Evolutionary conservation across 352 stramenopile genomes (phyloP), one percentile per base, ranked within the genome.

Genomic region (Globisporangium carolinianum): DNA sequence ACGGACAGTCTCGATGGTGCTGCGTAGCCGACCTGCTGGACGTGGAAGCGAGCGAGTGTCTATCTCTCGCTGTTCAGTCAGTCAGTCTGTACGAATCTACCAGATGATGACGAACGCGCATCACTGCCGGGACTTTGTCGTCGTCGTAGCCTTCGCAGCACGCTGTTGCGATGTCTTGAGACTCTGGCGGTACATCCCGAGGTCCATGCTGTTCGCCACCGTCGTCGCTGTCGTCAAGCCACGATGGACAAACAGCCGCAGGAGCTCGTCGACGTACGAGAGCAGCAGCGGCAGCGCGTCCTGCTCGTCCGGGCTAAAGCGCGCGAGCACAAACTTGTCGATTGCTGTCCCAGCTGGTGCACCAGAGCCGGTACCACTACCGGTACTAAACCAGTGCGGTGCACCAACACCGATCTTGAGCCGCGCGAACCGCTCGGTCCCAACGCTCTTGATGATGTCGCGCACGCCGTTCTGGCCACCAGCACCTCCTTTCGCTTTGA

Each of bases 361-460:
- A 4, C 83, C 80, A 24, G 24, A 24, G 24, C 24, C 24, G 24
- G 24, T 24, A 6, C 65, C 87, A 45, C 80, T 82, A 50, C 76
- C 79, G 14, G 69, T 73, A 36, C 65, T 62, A 61, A 95, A 95
- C 85, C 85, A 95, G 52, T 90, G 62, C 2, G 83, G 81, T 5
- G 81, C 77, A 6, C 86, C 86, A 10, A 95, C 64, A 35, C 86
- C 86, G 47, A 95, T 87, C 55, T 87, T 87, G 48, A 95, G 75
- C 4, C 86, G 77, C 51, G 82, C 83, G 55, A 95, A 95, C 41
- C 85, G 83, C 60, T 95, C 83, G 3, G 78, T 84, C 36, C 79
- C 75, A 1, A 86, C 63, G 37, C 83, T 88, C 63, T 95, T 93
- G 60, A 95, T 95, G 61, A 95, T 81, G 57, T 95, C 86, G 7